Base-by-base conservation (phyloP, 257 asterid species). In the Solanum dulcamara region DNA sequence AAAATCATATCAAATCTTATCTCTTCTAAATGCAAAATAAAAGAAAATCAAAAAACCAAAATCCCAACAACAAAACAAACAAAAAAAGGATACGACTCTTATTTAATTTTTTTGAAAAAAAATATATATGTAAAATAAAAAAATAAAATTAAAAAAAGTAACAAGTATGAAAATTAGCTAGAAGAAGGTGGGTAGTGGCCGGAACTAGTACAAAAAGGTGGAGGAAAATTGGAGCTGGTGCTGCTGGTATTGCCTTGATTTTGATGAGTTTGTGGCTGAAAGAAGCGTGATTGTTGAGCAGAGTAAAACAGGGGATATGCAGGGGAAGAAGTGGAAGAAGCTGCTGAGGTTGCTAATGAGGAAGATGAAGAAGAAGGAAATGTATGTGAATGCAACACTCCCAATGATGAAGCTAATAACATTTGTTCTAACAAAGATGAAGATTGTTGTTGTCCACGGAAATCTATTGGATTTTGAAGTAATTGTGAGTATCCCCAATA, bases 401-500 rank as follows among this genome's bases (percentile, higher is more conserved):
- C 92, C 70, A 75, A 50, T 2, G 97, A 86, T 4, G 97, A 90
- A 32, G 93, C 86, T 50, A 88, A 62, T 30, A 90, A 79, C 96
- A 94, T 91, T 74, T 92, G 93, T 12, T 93, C 91, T 10, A 91
- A 86, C 86, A 89, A 42, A 35, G 74, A 86, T 4, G 90, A 4
- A 2, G 89, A 86, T 33, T 85, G 98, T 38, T 87, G 98, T 14
- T 62, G 92, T 20, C 82, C 86, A 11, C 53, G 91, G 74, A 90
- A 85, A 12, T 91, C 91, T 12, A 86, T 91, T 62, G 83, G 30
- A 87, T 86, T 86, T 84, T 90, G 94, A 4, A 95, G 92, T 81
- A 95, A 83, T 84, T 92, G 96, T 3, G 97, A 91, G 88, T 95
- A 95, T 2, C 92, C 91, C 92, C 92, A 90, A 30, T 93, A 94